Conservation (phyloP, 1,139 yeast genomes). For the Candida pseudoviswanathii region DNA sequence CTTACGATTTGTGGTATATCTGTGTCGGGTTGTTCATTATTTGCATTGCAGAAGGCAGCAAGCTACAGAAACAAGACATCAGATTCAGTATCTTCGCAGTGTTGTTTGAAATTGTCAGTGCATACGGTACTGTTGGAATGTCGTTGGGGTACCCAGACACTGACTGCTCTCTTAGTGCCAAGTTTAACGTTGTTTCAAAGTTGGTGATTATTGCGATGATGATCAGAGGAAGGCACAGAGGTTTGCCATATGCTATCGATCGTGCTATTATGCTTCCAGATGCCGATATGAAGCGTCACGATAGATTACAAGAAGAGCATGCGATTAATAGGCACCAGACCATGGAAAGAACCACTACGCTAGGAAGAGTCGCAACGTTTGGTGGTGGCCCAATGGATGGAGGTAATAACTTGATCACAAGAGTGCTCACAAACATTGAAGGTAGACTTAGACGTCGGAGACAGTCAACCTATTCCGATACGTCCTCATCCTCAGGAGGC, state of each 20-base stretch:
- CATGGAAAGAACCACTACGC: conserved; percentile 26
- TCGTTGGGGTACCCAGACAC: conserved; percentile 78
- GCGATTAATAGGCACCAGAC: conserved; percentile 43
- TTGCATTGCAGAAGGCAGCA: conserved; percentile 80
- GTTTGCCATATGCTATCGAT: conserved; percentile 89
- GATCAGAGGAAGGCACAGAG: conserved; percentile 96
- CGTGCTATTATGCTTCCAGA: conserved; percentile 91
- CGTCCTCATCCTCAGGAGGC: neutral
- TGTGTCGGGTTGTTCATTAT: conserved; percentile 83
- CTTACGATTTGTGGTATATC: conserved; percentile 94
- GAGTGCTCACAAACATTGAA: conserved; percentile 17
- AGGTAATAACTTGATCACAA: conserved; percentile 16
- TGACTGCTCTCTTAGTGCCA: conserved; percentile 69
- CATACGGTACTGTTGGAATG: conserved; percentile 95
- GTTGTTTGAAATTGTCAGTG: conserved; percentile 87
- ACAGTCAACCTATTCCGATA: neutral
- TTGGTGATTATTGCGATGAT: conserved; percentile 84
- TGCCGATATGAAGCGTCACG: conserved; percentile 67
- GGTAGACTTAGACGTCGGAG: conserved; percentile 11
- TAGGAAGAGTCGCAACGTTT: conserved; percentile 16
- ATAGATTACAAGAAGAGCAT: conserved; percentile 63
- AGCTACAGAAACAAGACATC: conserved; percentile 47
- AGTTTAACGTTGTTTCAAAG: conserved; percentile 75
- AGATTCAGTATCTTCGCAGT: conserved; percentile 70
- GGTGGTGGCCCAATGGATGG: conserved; percentile 17